phyloP scores from a whole-genome alignment of 768 basidiomycete genomes.

The Russula sp. region DNA sequence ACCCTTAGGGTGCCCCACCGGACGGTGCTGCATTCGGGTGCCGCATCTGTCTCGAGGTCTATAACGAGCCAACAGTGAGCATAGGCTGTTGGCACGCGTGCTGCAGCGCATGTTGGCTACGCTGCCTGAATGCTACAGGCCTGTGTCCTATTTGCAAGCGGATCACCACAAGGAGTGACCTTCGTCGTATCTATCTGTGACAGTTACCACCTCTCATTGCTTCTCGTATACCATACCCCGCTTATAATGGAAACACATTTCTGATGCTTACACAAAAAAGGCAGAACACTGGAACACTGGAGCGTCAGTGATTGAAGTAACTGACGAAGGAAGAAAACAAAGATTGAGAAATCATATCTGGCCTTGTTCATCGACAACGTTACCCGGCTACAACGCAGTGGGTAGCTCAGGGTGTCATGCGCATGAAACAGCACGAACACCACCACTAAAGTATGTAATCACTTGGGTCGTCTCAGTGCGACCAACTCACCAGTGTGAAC shows the following conservation, averaged over 20 bases:
- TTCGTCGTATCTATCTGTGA: conserved; percentile 69
- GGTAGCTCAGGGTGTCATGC: conserved; percentile 32
- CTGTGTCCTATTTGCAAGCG: conserved; percentile 85
- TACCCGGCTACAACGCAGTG: conserved; percentile 43
- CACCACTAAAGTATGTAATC: conserved; percentile 23
- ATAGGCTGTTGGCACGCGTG: conserved; percentile 88
- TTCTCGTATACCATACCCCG: not conserved
- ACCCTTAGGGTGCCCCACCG: not conserved
- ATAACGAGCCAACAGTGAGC: conserved; percentile 69
- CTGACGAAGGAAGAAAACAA: not conserved
- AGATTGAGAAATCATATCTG: conserved; percentile 63
- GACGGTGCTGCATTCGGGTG: conserved; percentile 38
- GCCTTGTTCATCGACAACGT: conserved; percentile 69
- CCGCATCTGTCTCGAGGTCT: conserved; percentile 74
- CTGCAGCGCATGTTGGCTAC: conserved; percentile 76
- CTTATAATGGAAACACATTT: not conserved
- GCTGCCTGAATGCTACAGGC: conserved; percentile 75
- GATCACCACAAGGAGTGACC: conserved; percentile 68
- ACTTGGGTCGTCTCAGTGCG: not conserved
- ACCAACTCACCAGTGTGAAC: conserved; percentile 4
- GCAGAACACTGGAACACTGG: not conserved
- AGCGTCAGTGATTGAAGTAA: not conserved
- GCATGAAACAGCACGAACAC: conserved; percentile 36
- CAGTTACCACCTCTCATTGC: not conserved
- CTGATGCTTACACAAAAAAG: not conserved